Conservation (phyloP, 768 basidiomycete genomes). For the Suillus occidentalis region DNA sequence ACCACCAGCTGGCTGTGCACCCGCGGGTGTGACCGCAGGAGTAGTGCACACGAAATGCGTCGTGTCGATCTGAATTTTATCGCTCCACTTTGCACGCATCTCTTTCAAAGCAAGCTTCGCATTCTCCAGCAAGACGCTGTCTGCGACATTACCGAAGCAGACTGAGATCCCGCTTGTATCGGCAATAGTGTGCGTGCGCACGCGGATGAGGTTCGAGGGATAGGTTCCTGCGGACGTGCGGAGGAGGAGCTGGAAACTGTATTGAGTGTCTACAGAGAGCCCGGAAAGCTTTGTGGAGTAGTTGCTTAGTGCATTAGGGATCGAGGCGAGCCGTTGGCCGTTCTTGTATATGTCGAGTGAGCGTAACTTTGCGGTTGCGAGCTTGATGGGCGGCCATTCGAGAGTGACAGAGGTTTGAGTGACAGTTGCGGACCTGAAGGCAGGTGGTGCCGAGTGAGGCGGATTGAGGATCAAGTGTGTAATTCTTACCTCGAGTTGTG, state of each 20-base stretch:
- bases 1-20: constrained; percentile 55
- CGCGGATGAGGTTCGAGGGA: constrained; percentile 79
- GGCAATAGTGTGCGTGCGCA: constrained; percentile 90
- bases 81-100: constrained; percentile 90
- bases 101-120: constrained; percentile 77
- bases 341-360: constrained; percentile 94
- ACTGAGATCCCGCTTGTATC: constrained; percentile 95
- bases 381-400: constrained; percentile 86
- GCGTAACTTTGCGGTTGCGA: constrained; percentile 84
- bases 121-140: constrained; percentile 72
- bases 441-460: not conserved
- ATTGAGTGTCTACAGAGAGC: constrained; percentile 79
- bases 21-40: constrained; percentile 65
- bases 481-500: constrained; percentile 65
- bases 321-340: constrained; percentile 81
- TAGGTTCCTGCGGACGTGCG: constrained; percentile 91
- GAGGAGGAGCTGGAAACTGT: constrained; percentile 91
- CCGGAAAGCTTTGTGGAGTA: constrained; percentile 87
- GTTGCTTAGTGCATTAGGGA: constrained; percentile 79
- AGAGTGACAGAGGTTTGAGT: constrained; percentile 97
- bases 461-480: not conserved
- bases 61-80: constrained; percentile 95
- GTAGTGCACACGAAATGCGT: constrained; percentile 98
- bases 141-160: constrained; percentile 90
- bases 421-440: constrained; percentile 77